phyloP scores from a whole-genome alignment of 139 green algal species.

The Micromonas pusilla region DNA sequence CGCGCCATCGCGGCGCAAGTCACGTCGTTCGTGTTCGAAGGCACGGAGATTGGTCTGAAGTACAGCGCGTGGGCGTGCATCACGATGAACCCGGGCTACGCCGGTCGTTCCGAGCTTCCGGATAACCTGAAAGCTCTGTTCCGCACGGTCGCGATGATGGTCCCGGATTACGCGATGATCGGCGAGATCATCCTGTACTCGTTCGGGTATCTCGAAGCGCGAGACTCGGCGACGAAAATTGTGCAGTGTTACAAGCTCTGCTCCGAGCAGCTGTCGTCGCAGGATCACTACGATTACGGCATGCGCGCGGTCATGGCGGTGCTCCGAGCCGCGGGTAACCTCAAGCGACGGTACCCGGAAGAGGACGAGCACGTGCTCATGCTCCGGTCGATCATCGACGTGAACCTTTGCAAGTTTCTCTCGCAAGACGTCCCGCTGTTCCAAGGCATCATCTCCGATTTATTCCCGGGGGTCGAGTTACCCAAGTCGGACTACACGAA shows the following conservation, averaged over 20 bases:
- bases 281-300: slow-evolving; percentile 51
- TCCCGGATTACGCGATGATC: slow-evolving; percentile 49
- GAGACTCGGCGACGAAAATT: slow-evolving; percentile 41
- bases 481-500: slow-evolving; percentile 47
- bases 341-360: slow-evolving; percentile 41
- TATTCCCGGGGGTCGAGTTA: slow-evolving; percentile 59
- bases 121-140: slow-evolving; percentile 58
- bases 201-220: slow-evolving; percentile 40
- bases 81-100: slow-evolving; percentile 72
- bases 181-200: slow-evolving; percentile 91
- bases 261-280: slow-evolving; percentile 41
- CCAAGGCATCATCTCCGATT: slow-evolving; percentile 43
- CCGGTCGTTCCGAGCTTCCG: slow-evolving; percentile 57
- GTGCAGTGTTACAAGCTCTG: slow-evolving; percentile 44
- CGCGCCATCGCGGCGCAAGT: slow-evolving; percentile 25
- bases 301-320: slow-evolving; percentile 46
- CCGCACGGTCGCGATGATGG: slow-evolving; percentile 49
- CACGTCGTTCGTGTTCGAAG: slow-evolving; percentile 61
- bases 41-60: slow-evolving; percentile 53
- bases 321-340: slow-evolving; percentile 41
- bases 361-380: slow-evolving; percentile 47
- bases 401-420: slow-evolving; percentile 77
- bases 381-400: slow-evolving; percentile 47
- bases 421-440: slow-evolving; percentile 68
- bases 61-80: slow-evolving; percentile 54